Conservation (phyloP, 306 rosid genomes). For the Cicer judaicum region DNA sequence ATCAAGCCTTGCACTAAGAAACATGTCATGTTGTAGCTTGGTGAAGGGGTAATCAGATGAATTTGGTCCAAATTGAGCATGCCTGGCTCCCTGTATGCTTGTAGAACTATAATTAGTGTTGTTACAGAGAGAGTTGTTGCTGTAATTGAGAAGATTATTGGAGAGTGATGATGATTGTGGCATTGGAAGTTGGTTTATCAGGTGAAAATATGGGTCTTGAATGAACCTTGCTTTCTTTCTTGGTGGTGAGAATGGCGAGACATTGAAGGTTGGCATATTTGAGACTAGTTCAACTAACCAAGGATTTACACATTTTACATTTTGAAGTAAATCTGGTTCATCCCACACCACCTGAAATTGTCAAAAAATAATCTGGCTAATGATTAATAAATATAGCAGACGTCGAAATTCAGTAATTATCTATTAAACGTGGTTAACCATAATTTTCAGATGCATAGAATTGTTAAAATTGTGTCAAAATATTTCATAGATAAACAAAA, state of each 20-base stretch:
- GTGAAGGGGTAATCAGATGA: constrained; percentile 63
- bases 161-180: constrained; percentile 58
- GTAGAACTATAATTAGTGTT: constrained; percentile 47
- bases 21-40: constrained; percentile 59
- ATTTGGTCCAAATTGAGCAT: constrained; percentile 78
- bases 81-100: constrained; percentile 99
- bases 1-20: constrained; percentile 57
- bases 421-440: no score
- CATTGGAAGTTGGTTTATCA: constrained; percentile 67
- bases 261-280: constrained; percentile 71
- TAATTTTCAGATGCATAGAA: no score
- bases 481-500: no score
- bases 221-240: constrained; percentile 72
- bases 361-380: no score
- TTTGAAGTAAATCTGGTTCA: constrained; percentile 95
- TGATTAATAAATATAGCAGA: no score
- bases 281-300: constrained; percentile 91
- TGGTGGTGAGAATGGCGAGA: constrained; percentile 77
- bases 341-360: constrained; percentile 84
- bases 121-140: constrained; percentile 55
- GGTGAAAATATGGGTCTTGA: constrained; percentile 61
- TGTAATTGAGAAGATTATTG: constrained; percentile 55
- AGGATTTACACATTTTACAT: constrained; percentile 89
- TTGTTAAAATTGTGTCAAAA: no score
- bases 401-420: no score